These are phyloP conservation scores for Deuterostichococcus epilithicus DNA, from an alignment of 139 green algal species.

Conservation along the genomic window DNA sequence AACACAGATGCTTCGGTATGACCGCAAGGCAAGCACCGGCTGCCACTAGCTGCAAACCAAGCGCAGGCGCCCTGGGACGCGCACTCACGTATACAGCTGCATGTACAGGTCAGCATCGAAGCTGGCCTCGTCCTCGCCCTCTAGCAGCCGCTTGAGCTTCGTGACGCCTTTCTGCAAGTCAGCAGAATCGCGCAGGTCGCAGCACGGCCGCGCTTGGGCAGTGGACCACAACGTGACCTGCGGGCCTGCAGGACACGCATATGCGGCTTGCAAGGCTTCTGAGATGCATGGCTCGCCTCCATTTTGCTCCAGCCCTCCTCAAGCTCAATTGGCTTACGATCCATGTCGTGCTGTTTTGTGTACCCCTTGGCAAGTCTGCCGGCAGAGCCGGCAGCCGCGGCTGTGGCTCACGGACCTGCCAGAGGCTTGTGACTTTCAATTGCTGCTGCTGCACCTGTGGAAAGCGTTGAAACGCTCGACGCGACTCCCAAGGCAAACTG, in stretches of 20 bases:
- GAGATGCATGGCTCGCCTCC: conserved; percentile 51
- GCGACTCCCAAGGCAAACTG: too few relatives aligned
- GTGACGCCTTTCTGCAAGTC: conserved; percentile 80
- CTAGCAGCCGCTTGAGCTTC: conserved; percentile 92
- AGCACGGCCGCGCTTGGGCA: background rate
- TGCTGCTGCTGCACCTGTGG: too few relatives aligned
- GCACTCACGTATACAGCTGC: conserved; percentile 89
- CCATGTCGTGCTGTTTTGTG: conserved; percentile 7
- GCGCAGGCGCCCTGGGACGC: background rate
- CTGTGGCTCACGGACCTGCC: background rate
- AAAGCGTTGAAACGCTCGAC: too few relatives aligned
- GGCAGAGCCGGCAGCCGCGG: background rate
- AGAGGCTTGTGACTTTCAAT: too few relatives aligned
- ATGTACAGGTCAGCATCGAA: conserved; percentile 98
- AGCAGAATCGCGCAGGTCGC: background rate
- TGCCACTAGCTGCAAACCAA: background rate
- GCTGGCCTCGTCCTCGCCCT: conserved; percentile 69
- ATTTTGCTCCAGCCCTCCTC: conserved; percentile 88
- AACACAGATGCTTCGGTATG: background rate
- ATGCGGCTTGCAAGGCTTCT: background rate
- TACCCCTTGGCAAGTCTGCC: background rate
- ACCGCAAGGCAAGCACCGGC: background rate
- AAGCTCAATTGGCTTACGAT: conserved; percentile 70
- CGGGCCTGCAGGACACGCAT: background rate
- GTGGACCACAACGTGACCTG: background rate